Evolutionary conservation across 306 rosid species (phyloP).

Genomic region (Notholithocarpus densiflorus): DNA sequence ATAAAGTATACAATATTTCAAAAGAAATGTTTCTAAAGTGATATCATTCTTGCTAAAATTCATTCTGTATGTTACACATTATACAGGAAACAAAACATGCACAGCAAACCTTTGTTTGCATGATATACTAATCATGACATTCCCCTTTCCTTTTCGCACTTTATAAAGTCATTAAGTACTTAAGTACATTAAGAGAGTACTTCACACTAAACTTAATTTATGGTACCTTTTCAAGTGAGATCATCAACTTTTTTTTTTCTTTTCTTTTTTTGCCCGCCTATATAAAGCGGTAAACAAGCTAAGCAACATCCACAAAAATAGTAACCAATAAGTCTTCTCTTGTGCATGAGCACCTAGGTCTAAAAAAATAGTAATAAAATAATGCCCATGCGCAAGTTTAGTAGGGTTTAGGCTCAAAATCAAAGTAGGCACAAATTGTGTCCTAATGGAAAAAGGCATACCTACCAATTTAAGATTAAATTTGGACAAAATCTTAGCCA

Average conservation of each 20-base stretch:
- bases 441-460: not conserved
- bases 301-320: not conserved
- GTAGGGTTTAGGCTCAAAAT: no score
- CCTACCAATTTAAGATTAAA: not conserved
- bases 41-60: not conserved
- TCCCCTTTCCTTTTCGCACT: not conserved
- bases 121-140: not conserved
- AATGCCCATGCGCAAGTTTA: not conserved
- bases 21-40: constrained; percentile 7
- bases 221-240: not conserved
- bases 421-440: not conserved
- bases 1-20: not conserved
- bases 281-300: not conserved
- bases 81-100: not conserved
- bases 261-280: not conserved
- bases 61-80: not conserved
- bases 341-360: not conserved
- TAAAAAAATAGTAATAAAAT: not conserved
- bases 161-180: not conserved
- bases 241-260: not conserved
- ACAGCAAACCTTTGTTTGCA: not conserved
- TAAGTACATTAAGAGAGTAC: not conserved
- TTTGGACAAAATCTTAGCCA: not conserved
- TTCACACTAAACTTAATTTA: not conserved
- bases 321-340: not conserved